Evolutionary conservation across 176 grass and related monocot species (phyloP), one percentile per base, ranked within the genome.

Genomic region (Echinochloa phyllopogon): DNA sequence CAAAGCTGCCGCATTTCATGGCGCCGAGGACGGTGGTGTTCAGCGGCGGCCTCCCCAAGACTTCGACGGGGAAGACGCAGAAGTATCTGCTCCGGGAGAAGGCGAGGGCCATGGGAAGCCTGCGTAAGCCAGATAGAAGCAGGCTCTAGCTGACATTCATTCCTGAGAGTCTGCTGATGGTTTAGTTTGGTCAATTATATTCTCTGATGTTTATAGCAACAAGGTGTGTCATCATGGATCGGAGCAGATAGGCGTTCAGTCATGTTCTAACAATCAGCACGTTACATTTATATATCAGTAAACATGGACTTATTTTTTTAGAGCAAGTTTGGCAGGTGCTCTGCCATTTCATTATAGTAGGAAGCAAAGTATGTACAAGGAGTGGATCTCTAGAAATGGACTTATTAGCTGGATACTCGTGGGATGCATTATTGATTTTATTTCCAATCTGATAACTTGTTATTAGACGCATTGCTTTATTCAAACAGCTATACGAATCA

Each of bases 1-100:
- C 39, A 5, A 39, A 71, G 73, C 33, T 94, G 77, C 92, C 92
- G 1, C 83, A 37, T 0, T 89, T 76, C 61, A 94, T 89, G 92
- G 84, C 80, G 67, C 92, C 92, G 6, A 85, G 44, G 65, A 82
- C 75, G 55, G 89, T 89, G 48, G 51, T 94, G 39, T 92, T 94
- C 74, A 78, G 29, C 13, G 89, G 87, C n/a, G 89, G 87, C n/a
- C 62, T 94, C n/a, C 89, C 92, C 14, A 85, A 89, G 76, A 94
- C 92, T 6, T 85, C 87, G 4, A 94, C 92, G 1, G 89, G 92
- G 1, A 94, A 94, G 92, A 89, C 78, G 29, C 86, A 85, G 71
- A 94, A 94, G 65, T 91, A 86, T 21, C 14, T 87, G 45, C 82
- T 92, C 69, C 67, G 89, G 58, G 87, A 89, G 57, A 94, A 80